Evolutionary conservation across 768 basidiomycete genomes (phyloP).

Genomic region (Leccinum uliginosum): DNA sequence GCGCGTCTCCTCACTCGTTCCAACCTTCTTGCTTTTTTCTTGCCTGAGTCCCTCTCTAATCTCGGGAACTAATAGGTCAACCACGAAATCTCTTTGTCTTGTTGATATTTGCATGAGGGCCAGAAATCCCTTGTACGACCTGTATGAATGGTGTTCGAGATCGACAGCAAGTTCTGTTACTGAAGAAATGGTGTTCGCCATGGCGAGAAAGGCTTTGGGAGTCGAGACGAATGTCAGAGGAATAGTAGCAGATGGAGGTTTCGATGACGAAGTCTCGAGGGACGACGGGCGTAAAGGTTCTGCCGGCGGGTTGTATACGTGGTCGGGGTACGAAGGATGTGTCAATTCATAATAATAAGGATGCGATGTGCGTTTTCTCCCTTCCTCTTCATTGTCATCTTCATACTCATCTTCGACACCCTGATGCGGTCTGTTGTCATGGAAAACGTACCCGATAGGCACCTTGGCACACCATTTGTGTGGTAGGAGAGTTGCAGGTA

Average conservation of each 20-base stretch:
- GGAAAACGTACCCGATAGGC: conserved; percentile 65
- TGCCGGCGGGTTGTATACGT: conserved; percentile 52
- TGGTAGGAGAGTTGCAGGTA: conserved; percentile 49
- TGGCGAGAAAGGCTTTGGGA: conserved; percentile 45
- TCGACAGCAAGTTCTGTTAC: conserved; percentile 87
- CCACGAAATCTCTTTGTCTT: conserved; percentile 77
- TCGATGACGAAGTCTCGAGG: conserved; percentile 50
- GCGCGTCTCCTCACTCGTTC: conserved; percentile 10
- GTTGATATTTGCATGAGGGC: conserved; percentile 94
- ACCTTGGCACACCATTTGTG: conserved; percentile 84
- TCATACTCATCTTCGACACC: conserved; percentile 13
- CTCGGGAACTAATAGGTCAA: conserved; percentile 64
- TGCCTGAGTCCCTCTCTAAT: conserved; percentile 70
- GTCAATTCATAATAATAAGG: conserved; percentile 86
- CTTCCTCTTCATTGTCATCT: conserved; percentile 18
- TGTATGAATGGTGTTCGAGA: conserved; percentile 88
- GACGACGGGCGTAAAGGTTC: conserved; percentile 50
- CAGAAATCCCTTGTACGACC: conserved; percentile 81
- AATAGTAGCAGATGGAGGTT: neutral
- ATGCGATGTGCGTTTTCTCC: conserved; percentile 40
- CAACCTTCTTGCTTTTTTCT: conserved; percentile 41
- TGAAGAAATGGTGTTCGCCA: conserved; percentile 64
- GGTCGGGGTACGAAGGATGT: conserved; percentile 64
- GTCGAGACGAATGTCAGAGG: conserved; percentile 72
- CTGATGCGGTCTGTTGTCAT: conserved; percentile 25